Evolutionary conservation across 2,329 filamentous ascomycete genomes (phyloP).

Genomic region (Apiospora marii): DNA sequence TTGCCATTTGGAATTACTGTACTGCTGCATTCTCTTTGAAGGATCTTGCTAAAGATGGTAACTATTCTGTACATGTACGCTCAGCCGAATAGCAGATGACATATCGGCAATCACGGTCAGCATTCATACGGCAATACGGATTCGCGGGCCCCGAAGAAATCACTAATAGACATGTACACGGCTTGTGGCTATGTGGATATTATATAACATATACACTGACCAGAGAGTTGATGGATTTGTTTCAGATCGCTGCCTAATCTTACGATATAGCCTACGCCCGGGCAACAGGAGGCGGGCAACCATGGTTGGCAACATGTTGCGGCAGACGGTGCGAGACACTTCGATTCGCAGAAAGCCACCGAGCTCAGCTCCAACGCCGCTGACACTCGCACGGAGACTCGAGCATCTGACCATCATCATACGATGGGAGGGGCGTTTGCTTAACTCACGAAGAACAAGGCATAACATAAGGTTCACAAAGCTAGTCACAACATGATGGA

Average conservation of each 20-base stretch:
- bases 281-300: neutral
- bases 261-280: neutral
- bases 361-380: neutral
- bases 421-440: neutral
- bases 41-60: neutral
- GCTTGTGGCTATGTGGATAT: neutral
- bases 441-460: neutral
- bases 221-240: neutral
- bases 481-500: neutral
- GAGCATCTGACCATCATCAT: neutral
- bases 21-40: neutral
- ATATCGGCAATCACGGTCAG: neutral
- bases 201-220: neutral
- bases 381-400: neutral
- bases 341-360: slow-evolving; percentile 1
- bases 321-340: slow-evolving; percentile 1
- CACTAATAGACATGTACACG: neutral
- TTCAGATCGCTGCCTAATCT: neutral
- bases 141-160: neutral
- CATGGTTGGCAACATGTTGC: slow-evolving; percentile 5
- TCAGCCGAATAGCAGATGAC: neutral
- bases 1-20: neutral
- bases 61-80: neutral
- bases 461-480: neutral
- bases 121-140: neutral